Evolutionary conservation across 1,139 yeast genomes (phyloP).

Genomic region (Pichia cactophila): DNA sequence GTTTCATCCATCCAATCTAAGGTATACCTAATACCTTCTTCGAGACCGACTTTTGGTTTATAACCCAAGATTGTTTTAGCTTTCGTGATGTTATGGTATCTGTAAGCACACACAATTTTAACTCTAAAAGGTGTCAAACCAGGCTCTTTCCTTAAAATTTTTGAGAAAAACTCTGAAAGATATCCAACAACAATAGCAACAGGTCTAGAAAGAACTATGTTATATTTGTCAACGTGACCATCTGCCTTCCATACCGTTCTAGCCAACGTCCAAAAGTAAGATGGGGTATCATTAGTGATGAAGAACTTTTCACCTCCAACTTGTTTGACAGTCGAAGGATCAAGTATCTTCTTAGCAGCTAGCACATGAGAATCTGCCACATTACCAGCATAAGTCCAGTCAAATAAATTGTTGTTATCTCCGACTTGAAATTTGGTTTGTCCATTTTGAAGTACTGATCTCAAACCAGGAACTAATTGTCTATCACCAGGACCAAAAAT

Average conservation of each 20-base stretch:
- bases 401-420: slow-evolving; percentile 86
- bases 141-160: slow-evolving; percentile 71
- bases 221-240: slow-evolving; percentile 67
- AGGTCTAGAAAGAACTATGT: slow-evolving; percentile 62
- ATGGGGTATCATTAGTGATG: slow-evolving; percentile 88
- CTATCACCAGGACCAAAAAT: slow-evolving; percentile 99
- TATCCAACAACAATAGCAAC: slow-evolving; percentile 78
- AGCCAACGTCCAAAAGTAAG: slow-evolving; percentile 96
- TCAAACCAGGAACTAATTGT: slow-evolving; percentile 87
- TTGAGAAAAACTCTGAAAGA: slow-evolving; percentile 65
- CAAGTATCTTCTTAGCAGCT: slow-evolving; percentile 71
- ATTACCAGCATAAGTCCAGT: slow-evolving; percentile 98
- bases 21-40: slow-evolving; percentile 74
- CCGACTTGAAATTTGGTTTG: slow-evolving; percentile 93
- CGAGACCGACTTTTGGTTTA: slow-evolving; percentile 70
- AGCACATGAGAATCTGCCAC: slow-evolving; percentile 95
- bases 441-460: slow-evolving; percentile 74
- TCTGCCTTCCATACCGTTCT: slow-evolving; percentile 96
- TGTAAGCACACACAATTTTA: slow-evolving; percentile 83
- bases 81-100: slow-evolving; percentile 87
- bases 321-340: slow-evolving; percentile 32
- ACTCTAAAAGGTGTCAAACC: slow-evolving; percentile 97
- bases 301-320: slow-evolving; percentile 86
- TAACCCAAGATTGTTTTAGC: slow-evolving; percentile 77
- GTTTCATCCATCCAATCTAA: slow-evolving; percentile 85